Evolutionary conservation across 2,329 filamentous ascomycete species (phyloP), one percentile per base, ranked within the genome.

Genomic region (Colletotrichum phormii): DNA sequence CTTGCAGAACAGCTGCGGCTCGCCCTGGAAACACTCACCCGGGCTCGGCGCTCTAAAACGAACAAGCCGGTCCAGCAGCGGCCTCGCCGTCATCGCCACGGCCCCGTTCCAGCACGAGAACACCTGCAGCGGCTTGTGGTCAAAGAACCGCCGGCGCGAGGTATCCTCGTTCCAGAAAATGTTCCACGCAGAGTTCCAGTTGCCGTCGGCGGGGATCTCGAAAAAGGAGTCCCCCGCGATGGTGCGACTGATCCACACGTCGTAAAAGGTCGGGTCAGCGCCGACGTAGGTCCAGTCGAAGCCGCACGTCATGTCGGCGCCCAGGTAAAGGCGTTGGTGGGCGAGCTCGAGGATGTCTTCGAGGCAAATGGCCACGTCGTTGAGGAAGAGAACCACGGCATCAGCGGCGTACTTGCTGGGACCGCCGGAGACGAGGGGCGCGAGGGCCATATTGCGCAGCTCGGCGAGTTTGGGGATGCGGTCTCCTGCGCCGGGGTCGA

Each of bases 21-120:
- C 89, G 3, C 88, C 88, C 73, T 87, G 84, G 12, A 78, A 81
- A 69, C 89, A 91, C 76, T 91, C 89, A 5, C 77, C 81, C 15
- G 76, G 24, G 8, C 64, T 53, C 24, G 66, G 76, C 1, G 75
- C 76, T 1, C 89, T 83, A 76, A 91, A 91, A 6, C 77, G 74
- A 2, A 90, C 77, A 11, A 80, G 80, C 0, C 80, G 76, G 15
- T 83, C 79, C 4, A 89, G 70, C 9, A 91, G 77, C 0, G 88
- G 87, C 53, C 80, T 79, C 0, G 88, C 88, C 0, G 80, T 80
- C 64, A 91, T 85, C 0, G 83, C 84, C 0, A 83, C 82, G 0
- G 86, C 87, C 2, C 89, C 90, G 71, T 91, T 90, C 89, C 89
- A 91, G 78, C 90, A 91, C 0, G 88, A 78, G 71, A 89, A 91